Evolutionary conservation across 1,284 basidiomycete species (phyloP).

Genomic region (Pulveroboletus sp.): DNA sequence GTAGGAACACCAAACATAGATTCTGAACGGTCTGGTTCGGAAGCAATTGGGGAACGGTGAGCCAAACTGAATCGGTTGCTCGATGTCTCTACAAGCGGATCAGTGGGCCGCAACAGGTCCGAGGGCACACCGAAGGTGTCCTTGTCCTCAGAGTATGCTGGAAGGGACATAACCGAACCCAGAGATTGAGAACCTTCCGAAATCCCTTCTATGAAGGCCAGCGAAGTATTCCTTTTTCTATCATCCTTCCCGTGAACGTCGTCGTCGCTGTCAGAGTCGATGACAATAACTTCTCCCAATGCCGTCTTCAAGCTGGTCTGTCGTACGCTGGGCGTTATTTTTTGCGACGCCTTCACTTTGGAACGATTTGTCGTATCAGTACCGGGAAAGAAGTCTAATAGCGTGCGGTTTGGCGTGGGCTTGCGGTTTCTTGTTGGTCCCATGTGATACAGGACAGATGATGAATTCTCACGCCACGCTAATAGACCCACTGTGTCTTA

Average conservation of each 20-base stretch:
- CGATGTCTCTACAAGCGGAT: neutral
- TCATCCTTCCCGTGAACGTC: constrained; percentile 6
- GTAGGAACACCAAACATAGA: constrained; percentile 21
- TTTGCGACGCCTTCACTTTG: constrained; percentile 13
- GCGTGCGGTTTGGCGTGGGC: constrained; percentile 37
- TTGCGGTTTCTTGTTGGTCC: constrained; percentile 42
- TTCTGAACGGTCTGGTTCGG: constrained; percentile 3
- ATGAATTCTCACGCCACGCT: neutral
- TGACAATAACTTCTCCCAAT: constrained; percentile 47
- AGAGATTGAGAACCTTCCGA: neutral
- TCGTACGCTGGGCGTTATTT: neutral
- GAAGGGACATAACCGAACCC: neutral
- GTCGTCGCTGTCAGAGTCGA: constrained; percentile 57
- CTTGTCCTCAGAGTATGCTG: constrained; percentile 8
- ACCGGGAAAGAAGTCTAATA: constrained; percentile 50
- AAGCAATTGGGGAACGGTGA: neutral
- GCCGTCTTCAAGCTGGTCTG: constrained; percentile 1
- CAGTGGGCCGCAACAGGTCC: constrained; percentile 18
- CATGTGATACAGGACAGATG: constrained; percentile 17
- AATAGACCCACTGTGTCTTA: neutral
- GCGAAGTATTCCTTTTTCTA: neutral
- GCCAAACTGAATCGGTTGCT: neutral
- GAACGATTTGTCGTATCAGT: constrained; percentile 22
- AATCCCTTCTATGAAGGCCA: neutral
- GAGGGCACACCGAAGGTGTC: constrained; percentile 31